Percentiles rank a stretch among this genome's conserved stretches.
Conservation (phyloP, 2,329 filamentous ascomycete species). For the Hypomyces rosellus region DNA sequence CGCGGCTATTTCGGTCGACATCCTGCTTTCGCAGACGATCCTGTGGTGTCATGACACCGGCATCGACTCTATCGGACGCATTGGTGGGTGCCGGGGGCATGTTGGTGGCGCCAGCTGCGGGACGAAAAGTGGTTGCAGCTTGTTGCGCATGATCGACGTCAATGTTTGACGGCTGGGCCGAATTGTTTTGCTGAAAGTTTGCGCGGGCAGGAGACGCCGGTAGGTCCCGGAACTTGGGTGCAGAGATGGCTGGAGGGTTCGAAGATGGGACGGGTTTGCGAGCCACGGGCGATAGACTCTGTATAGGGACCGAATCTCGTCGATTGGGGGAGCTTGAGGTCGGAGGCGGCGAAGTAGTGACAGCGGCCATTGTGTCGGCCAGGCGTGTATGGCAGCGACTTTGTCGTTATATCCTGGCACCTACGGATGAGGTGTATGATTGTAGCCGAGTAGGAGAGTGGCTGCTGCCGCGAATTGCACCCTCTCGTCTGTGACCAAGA, state of each 20-base stretch:
- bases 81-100: constrained; percentile 13
- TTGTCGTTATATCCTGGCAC: constrained; percentile 4
- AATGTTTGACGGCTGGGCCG: constrained; percentile 45
- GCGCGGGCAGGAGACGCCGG: constrained; percentile 52
- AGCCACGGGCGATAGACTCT: constrained; percentile 8
- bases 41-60: constrained; percentile 27
- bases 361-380: constrained; percentile 27
- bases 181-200: constrained; percentile 48
- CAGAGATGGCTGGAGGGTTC: constrained; percentile 18
- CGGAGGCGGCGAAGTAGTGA: constrained; percentile 29
- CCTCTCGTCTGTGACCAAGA: no score
- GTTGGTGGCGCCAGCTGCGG: constrained; percentile 12
- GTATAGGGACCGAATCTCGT: constrained; percentile 5
- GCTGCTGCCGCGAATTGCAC: no score
- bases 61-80: constrained; percentile 23
- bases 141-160: constrained; percentile 40
- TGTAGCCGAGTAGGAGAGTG: constrained; percentile 1
- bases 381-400: constrained; percentile 4
- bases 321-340: constrained; percentile 16
- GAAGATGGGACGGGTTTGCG: constrained; percentile 33
- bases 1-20: constrained; percentile 43
- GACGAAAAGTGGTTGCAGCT: constrained; percentile 19
- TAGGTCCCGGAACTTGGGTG: constrained; percentile 39
- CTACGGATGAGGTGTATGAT: neutral
- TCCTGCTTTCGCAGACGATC: constrained; percentile 28